Evolutionary conservation across 306 rosid genomes (phyloP).

Genomic region (Gillenia trifoliata): DNA sequence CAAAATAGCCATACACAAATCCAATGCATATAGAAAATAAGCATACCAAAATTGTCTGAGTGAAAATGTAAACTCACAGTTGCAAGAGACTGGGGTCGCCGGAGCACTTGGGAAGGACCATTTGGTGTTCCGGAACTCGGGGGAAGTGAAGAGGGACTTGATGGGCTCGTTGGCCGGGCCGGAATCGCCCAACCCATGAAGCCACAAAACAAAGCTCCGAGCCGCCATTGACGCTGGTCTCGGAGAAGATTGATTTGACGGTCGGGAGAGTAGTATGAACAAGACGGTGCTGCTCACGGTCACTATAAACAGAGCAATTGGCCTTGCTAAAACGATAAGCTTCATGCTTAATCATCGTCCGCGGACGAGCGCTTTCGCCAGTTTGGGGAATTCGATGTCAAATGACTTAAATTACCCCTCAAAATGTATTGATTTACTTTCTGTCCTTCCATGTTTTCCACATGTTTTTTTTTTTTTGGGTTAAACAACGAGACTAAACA

Average conservation of each 20-base stretch:
- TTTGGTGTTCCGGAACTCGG: conserved; percentile 45
- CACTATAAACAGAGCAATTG: conserved; percentile 21
- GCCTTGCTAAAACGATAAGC: conserved; percentile 28
- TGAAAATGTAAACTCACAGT: conserved; percentile 35
- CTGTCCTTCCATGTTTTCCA: no score
- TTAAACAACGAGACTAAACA: no score
- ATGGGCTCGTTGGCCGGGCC: conserved; percentile 95
- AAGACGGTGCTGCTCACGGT: conserved; percentile 29
- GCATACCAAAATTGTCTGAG: neutral
- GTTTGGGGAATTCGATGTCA: neutral
- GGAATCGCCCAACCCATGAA: conserved; percentile 85
- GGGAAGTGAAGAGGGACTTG: conserved; percentile 74
- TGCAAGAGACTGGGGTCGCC: conserved; percentile 71
- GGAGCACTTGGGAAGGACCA: conserved; percentile 96
- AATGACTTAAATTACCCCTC: neutral
- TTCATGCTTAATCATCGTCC: conserved; percentile 31
- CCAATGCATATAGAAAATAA: neutral
- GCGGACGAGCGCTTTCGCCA: neutral
- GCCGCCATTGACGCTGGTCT: conserved; percentile 40
- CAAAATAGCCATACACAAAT: neutral
- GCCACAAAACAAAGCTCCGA: conserved; percentile 80
- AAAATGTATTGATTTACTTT: neutral
- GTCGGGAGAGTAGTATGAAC: conserved; percentile 18
- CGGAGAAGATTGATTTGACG: conserved; percentile 7
- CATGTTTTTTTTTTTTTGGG: no score